Evolutionary conservation across 257 asterid species (phyloP).

Genomic region (Petunia secreta): DNA sequence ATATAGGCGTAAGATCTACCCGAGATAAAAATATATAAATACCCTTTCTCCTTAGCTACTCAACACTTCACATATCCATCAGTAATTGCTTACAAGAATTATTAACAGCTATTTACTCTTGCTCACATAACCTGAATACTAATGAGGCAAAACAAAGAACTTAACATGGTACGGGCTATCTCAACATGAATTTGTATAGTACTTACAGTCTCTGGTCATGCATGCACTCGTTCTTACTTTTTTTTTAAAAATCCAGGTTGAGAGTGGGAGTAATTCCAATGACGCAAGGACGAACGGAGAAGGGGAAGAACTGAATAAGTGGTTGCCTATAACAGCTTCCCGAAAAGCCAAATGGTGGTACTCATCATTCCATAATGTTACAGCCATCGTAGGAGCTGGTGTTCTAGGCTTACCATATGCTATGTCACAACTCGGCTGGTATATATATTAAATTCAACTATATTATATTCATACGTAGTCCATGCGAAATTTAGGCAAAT

Average conservation of each 20-base stretch:
- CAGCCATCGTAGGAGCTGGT: conserved; percentile 48
- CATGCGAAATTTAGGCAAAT: too few species aligned
- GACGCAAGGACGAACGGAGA: not conserved
- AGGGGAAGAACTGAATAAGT: conserved; percentile 30
- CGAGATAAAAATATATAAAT: not conserved
- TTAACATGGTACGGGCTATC: not conserved
- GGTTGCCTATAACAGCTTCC: conserved; percentile 50
- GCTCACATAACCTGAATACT: not conserved
- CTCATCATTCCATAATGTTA: conserved; percentile 44
- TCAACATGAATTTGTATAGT: not conserved
- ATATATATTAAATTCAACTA: not conserved
- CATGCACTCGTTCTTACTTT: not conserved
- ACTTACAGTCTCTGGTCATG: not conserved
- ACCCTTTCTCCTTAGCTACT: not conserved
- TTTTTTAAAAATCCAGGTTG: not conserved
- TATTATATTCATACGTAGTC: too few species aligned
- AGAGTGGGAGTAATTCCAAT: not conserved
- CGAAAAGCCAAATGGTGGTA: conserved; percentile 51
- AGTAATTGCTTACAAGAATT: not conserved
- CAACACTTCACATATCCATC: not conserved
- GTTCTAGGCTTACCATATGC: conserved; percentile 45
- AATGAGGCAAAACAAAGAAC: not conserved
- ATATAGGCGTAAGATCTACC: not conserved
- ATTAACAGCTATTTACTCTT: not conserved
- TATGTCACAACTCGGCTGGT: conserved; percentile 44